Percentiles rank a stretch among this genome's conserved stretches.
phyloP scores from a whole-genome alignment of 768 basidiomycete genomes.

The Mycena alexandri region DNA sequence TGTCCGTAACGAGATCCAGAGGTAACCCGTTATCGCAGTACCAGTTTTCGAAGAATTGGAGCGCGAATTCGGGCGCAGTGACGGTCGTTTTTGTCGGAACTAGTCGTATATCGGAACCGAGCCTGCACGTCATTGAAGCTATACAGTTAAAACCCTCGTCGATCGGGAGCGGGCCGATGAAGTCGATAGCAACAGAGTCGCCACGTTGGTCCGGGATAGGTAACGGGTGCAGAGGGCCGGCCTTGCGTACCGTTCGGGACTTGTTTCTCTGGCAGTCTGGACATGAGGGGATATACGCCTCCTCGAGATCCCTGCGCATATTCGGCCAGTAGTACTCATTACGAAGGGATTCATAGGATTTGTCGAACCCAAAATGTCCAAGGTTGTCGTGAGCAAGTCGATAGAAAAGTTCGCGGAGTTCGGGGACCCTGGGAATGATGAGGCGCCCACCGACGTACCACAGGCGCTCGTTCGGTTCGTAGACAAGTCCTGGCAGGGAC shows the following conservation, averaged over 20 bases:
- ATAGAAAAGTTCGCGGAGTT: constrained; percentile 25
- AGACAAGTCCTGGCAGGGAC: neutral
- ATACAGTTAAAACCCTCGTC: constrained; percentile 42
- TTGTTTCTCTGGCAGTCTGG: constrained; percentile 51
- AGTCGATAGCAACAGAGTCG: constrained; percentile 34
- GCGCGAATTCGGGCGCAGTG: neutral
- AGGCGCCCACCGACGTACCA: constrained; percentile 5
- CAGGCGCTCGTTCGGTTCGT: neutral
- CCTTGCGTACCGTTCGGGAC: constrained; percentile 15
- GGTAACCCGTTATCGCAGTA: constrained; percentile 16
- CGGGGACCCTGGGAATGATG: too few relatives aligned
- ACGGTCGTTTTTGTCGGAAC: too few relatives aligned
- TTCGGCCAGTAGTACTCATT: constrained; percentile 37
- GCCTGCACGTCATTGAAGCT: constrained; percentile 26
- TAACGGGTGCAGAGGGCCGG: constrained; percentile 43
- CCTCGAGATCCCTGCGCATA: constrained; percentile 27
- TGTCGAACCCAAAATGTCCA: constrained; percentile 39
- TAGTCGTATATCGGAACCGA: constrained; percentile 29
- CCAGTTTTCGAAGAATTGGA: constrained; percentile 17
- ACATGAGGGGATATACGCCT: constrained; percentile 43
- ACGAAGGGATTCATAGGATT: constrained; percentile 32
- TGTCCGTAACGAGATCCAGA: constrained; percentile 15
- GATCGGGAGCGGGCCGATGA: constrained; percentile 39
- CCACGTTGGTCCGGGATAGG: constrained; percentile 38
- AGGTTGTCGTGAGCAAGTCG: constrained; percentile 35